Evolutionary conservation across 176 grass and related monocot genomes (phyloP), one percentile per base, ranked within the genome.

Genomic region (Otatea glauca): DNA sequence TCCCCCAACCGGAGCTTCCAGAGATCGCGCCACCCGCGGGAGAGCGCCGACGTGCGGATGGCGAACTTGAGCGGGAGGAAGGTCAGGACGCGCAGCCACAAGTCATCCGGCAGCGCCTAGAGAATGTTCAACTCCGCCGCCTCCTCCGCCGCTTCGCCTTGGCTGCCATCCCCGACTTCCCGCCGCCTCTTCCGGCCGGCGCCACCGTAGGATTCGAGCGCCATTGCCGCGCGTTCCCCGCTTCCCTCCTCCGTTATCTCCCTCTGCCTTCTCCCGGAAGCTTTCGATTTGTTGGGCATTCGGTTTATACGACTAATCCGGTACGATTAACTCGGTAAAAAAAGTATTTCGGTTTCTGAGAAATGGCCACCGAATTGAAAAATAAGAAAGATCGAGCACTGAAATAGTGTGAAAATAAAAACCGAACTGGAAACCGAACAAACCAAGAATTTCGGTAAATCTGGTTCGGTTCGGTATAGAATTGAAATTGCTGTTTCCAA

Each of bases 11-110:
- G 87, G 79, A 83, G 56, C 59, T 45, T 37, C 92, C 92, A 94
- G 66, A 88, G 85, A 56, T 44, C 62, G 79, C 27, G 38, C 1
- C 29, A 29, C 29, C 29, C 29, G 29, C 29, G 29, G 29, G 29
- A 29, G 29, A 29, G 29, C 29, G 29, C 88, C 54, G 44, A 77
- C 17, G 88, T 85, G 75, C 83, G 82, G 61, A 97, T 90, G 34
- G 88, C 94, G 15, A 60, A 74, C 86, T 87, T 88, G 65, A 97
- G 76, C 35, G 83, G 76, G 23, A 97, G 92, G 51, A 63, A 62
- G 17, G 35, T 69, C 38, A 94, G 83, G 79, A 97, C 90, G 37
- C 50, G 79, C 4, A 68, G 62, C 32, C 77, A 82, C 39, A 90
- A 16, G 13, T 65, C 87, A 27, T 92, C 85, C 34, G 88, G 90